phyloP scores from a whole-genome alignment of 2,329 filamentous ascomycete genomes.

The Hymenoscyphus fructigenus region DNA sequence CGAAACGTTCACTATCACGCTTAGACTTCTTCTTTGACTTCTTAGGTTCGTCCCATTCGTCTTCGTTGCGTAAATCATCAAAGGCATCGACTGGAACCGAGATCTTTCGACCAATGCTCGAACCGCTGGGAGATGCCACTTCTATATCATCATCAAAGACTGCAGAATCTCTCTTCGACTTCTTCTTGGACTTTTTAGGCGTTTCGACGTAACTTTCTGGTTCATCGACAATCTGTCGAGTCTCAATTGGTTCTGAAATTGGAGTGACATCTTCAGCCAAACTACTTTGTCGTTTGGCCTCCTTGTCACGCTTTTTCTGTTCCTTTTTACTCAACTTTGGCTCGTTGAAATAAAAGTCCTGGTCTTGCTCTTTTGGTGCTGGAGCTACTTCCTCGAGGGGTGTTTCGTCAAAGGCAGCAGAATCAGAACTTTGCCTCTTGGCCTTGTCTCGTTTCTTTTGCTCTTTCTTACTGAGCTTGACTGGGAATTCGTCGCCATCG shows the following conservation, averaged over 20 bases:
- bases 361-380: conserved; percentile 26
- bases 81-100: conserved; percentile 36
- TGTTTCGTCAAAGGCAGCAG: conserved; percentile 18
- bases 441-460: conserved; percentile 46
- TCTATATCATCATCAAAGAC: conserved; percentile 40
- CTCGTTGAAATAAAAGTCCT: conserved; percentile 30
- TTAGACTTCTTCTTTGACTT: conserved; percentile 40
- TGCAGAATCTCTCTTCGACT: conserved; percentile 35
- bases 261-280: conserved; percentile 29
- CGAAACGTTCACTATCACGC: conserved; percentile 33
- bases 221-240: conserved; percentile 29
- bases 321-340: conserved; percentile 49
- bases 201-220: conserved; percentile 34
- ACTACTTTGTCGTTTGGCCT: conserved; percentile 39
- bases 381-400: conserved; percentile 23
- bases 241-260: conserved; percentile 19
- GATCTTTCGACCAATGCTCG: conserved; percentile 21
- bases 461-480: conserved; percentile 40
- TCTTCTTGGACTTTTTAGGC: conserved; percentile 35
- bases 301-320: conserved; percentile 49
- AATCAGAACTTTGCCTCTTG: conserved; percentile 31
- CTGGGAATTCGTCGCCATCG: conserved; percentile 34
- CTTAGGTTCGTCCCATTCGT: conserved; percentile 37
- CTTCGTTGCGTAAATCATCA: conserved; percentile 34
- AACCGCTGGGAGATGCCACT: conserved; percentile 28